Evolutionary conservation across 768 basidiomycete genomes (phyloP), one percentile per base, ranked within the genome.

Genomic region (Saitozyma sp.): DNA sequence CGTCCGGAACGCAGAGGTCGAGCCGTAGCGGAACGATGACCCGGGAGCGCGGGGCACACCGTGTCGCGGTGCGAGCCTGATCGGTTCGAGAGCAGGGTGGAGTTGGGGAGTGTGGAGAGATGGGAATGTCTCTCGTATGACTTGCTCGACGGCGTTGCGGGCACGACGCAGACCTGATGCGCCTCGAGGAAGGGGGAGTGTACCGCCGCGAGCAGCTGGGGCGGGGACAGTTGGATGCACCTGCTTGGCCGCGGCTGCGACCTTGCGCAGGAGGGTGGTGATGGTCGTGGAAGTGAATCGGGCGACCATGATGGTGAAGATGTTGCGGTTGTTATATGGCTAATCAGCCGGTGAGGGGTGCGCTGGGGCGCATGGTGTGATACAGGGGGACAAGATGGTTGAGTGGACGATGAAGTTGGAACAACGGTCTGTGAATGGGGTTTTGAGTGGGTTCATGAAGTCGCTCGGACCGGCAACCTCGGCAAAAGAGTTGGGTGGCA

Each of bases 201-300:
- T 46, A 41, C 54, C 39, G 38, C 49, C 57, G 56, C 53, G 55
- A 52, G 37, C 56, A 17, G 54, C 40, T 11, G 37, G 52, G 39
- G 29, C 37, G 20, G 48, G 37, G 50, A 41, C 38, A 5, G 64
- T 41, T 19, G 64, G 59, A 16, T 65, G 68, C 10, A 65, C 58
- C 19, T 74, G 64, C 20, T 54, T 53, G 11, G 70, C 70, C 2
- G 64, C 57, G 16, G 54, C 48, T 2, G 64, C 56, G 17, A 60
- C 64, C 54, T 71, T 67, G 8, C 66, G 65, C n/a, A 67, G 40
- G 14, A 71, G 49, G 17, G 68, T 69, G 37, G 63, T 61, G 45
- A 69, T 40, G 14, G 59, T 57, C 37, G 67, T 69, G 54, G 66
- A 64, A 39, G 67, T 66, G 66, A 70, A 70, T 41, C 65, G 59